Evolutionary conservation across 2,329 filamentous ascomycete genomes (phyloP), one percentile per base, ranked within the genome.

Genomic region (Graphilbum fragrans): DNA sequence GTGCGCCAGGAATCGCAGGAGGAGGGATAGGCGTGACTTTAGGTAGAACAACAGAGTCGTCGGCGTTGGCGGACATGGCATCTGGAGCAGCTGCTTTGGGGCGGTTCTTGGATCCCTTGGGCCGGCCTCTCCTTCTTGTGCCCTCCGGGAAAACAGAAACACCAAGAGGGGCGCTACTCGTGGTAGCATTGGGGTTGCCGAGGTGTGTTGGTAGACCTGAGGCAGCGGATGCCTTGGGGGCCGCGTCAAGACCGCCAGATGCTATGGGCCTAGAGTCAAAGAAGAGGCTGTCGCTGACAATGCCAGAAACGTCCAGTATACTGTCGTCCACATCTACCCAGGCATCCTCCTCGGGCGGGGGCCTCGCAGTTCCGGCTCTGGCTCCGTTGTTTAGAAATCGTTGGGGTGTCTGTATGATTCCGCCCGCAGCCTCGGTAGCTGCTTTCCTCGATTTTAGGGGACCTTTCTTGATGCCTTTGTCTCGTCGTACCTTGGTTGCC

Each of bases 91-190:
- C 9, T 22, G 31, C 19, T 23, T 43, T 37, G 34, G 63, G 59
- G 3, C 65, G 61, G 45, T 72, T 73, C 44, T 66, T 70, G 2
- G 69, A 72, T 1, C 70, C 70, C 44, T 71, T 72, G 0, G 70
- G 70, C 25, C 70, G 61, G 6, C 70, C 66, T 42, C 65, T 58
- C 38, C 59, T 65, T 50, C 60, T 67, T 1, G 51, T 45, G 3
- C 33, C 17, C 16, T 35, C 34, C 5, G 18, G 18, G 2, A 23
- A 14, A 23, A 12, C 4, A 18, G 16, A 29, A 17, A 16, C 14
- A 9, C 21, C 12, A 4, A 16, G 35, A 17, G 36, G 6, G 9
- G 17, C 18, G 33, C 12, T 10, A 17, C 8, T 16, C 6, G 33
- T 9, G 18, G 21, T 23, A n/a, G 11, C 22, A 9, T 25, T 33